phyloP scores from a whole-genome alignment of 1,284 basidiomycete species.

The Ganoderma resinaceum region DNA sequence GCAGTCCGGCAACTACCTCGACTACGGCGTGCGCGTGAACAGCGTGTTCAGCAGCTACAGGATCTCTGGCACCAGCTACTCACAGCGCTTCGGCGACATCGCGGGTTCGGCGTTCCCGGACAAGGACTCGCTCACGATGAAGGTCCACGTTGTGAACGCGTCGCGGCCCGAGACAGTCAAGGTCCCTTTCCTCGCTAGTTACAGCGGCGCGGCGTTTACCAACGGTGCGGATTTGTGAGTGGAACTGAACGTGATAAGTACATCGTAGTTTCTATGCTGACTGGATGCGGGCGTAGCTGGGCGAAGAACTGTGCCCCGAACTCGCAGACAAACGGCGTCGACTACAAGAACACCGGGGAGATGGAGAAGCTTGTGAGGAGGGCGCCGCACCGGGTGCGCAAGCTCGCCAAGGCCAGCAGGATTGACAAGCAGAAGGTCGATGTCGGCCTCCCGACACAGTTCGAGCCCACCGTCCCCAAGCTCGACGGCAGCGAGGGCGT shows the following conservation, averaged over 20 bases:
- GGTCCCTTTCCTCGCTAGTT: slow-evolving; percentile 61
- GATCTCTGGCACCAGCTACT: slow-evolving; percentile 52
- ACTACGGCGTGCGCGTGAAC: slow-evolving; percentile 69
- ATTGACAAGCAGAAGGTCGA: slow-evolving; percentile 49
- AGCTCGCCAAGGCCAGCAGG: slow-evolving; percentile 48
- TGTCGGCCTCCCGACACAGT: slow-evolving; percentile 56
- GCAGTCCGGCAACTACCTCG: slow-evolving; percentile 67
- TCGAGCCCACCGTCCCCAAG: slow-evolving; percentile 54
- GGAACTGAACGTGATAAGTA: background rate
- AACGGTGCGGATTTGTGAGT: slow-evolving; percentile 61
- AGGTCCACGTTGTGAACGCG: slow-evolving; percentile 53
- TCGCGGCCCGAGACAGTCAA: slow-evolving; percentile 55
- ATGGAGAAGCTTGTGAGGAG: slow-evolving; percentile 12
- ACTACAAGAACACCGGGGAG: slow-evolving; percentile 43
- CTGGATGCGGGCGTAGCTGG: slow-evolving; percentile 51
- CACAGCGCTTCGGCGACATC: slow-evolving; percentile 66
- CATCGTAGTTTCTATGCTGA: background rate
- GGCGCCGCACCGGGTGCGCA: slow-evolving; percentile 27
- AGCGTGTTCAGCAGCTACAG: slow-evolving; percentile 68
- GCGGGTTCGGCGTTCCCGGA: slow-evolving; percentile 60
- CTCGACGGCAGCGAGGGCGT: slow-evolving; percentile 57
- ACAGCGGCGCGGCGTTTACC: slow-evolving; percentile 55
- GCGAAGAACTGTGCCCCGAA: slow-evolving; percentile 64
- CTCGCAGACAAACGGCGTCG: slow-evolving; percentile 60
- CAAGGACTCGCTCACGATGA: slow-evolving; percentile 50